These are phyloP conservation scores for Ceriops decandra DNA, from an alignment of 345 rosid species.

Conservation along the genomic window DNA sequence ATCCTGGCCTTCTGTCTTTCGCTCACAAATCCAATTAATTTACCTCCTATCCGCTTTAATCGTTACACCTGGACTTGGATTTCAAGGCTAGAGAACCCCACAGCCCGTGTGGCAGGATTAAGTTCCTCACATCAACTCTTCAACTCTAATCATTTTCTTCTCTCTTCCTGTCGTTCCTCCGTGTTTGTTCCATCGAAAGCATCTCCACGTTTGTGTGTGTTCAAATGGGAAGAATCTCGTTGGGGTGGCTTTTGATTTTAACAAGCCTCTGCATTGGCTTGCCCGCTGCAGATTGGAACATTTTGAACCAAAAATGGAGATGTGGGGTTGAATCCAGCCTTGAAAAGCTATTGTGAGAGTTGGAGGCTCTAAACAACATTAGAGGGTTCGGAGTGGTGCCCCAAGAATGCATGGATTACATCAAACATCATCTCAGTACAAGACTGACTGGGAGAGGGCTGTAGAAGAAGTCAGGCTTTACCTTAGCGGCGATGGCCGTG, in stretches of 20 bases:
- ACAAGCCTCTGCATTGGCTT: constrained; percentile 35
- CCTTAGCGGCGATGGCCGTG: constrained; percentile 37
- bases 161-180: no score
- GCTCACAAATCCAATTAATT: constrained; percentile 4
- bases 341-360: constrained; percentile 59
- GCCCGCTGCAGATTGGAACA: constrained; percentile 56
- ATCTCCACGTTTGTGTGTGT: no score
- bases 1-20: background rate
- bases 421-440: constrained; percentile 51
- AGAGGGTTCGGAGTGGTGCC: constrained; percentile 61
- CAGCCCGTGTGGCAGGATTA: constrained; percentile 16
- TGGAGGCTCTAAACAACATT: constrained; percentile 72
- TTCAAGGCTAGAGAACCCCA: constrained; percentile 10
- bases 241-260: constrained; percentile 26
- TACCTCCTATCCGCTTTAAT: background rate
- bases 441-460: constrained; percentile 41
- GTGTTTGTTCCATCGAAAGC: no score
- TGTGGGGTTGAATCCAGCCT: constrained; percentile 19
- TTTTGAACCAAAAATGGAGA: constrained; percentile 36
- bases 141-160: background rate
- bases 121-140: background rate
- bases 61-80: background rate
- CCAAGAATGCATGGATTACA: constrained; percentile 49
- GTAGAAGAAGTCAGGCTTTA: constrained; percentile 49
- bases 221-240: no score